phyloP scores from a whole-genome alignment of 2,329 filamentous ascomycete species.

The Fusarium torulosum region DNA sequence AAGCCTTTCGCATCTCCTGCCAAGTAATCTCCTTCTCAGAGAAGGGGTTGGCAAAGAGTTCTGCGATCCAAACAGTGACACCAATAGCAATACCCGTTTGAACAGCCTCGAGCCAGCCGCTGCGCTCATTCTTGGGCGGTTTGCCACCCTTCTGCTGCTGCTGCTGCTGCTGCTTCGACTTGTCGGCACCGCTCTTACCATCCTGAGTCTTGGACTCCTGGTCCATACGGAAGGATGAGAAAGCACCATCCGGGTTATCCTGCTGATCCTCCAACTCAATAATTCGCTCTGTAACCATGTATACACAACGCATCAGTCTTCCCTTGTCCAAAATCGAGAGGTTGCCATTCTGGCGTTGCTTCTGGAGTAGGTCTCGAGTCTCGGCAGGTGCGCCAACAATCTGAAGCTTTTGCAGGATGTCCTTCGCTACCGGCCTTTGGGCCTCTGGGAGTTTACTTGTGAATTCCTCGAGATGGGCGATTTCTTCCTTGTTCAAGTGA shows the following conservation, averaged over 20 bases:
- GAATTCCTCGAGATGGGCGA: slow-evolving; percentile 68
- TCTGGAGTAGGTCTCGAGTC: slow-evolving; percentile 68
- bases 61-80: slow-evolving; percentile 67
- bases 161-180: slow-evolving; percentile 49
- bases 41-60: slow-evolving; percentile 57
- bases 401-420: slow-evolving; percentile 72
- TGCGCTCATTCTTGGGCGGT: slow-evolving; percentile 50
- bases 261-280: slow-evolving; percentile 48
- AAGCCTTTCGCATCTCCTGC: slow-evolving; percentile 95
- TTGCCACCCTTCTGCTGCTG: slow-evolving; percentile 53
- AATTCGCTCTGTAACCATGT: slow-evolving; percentile 54
- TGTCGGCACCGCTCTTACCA: slow-evolving; percentile 41
- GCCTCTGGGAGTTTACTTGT: slow-evolving; percentile 71
- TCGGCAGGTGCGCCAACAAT: slow-evolving; percentile 77
- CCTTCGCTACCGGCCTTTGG: slow-evolving; percentile 70
- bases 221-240: slow-evolving; percentile 42
- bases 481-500: slow-evolving; percentile 59
- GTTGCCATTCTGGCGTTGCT: slow-evolving; percentile 70
- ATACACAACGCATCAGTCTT: slow-evolving; percentile 54
- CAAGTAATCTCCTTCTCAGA: slow-evolving; percentile 85
- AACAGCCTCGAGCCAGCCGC: slow-evolving; percentile 53
- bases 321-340: slow-evolving; percentile 56
- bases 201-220: slow-evolving; percentile 41
- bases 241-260: slow-evolving; percentile 35
- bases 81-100: slow-evolving; percentile 57